Base-by-base conservation (phyloP, 2,329 filamentous ascomycete species). In the Macrophomina pseudophaseolina region DNA sequence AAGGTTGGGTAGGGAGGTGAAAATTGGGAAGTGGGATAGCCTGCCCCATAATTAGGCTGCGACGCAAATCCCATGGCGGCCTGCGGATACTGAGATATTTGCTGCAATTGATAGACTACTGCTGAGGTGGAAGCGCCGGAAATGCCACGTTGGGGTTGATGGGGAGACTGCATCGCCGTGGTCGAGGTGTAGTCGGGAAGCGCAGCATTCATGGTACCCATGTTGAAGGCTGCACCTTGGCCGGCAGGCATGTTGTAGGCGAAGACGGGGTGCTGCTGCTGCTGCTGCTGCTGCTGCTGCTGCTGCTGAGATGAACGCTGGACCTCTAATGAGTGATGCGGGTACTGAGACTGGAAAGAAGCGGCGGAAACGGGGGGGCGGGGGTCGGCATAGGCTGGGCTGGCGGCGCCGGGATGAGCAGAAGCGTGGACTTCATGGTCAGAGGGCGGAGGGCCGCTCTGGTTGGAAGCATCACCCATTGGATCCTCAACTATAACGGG, bases 391-490 rank as follows among this genome's bases (percentile, higher is more conserved):
- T 38, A 62, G 58, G 30, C 42, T n/a, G 48, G 62, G 35, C 44
- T 73, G 18, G 38, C 14, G 38, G 32, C 44, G n/a, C 14, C n/a
- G 38, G 38, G 38, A 5, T 65, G 40, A 40, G 42, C 33, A 30
- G 35, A 35, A 28, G 46, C 35, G 30, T 5, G 11, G 30, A 11
- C 32, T 44, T 28, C 58, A 62, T 49, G 58, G 66, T 72, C 75
- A 71, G 75, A 70, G 65, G 74, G 66, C 66, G 74, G 76, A 48
- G 72, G 68, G 70, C 71, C 71, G 42, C 73, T 68, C 51, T 73
- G 73, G 66, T 71, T 68, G 64, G 77, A 74, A 72, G 77, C 35
- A 70, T 80, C 78, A 65, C 78, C 78, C 79, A 80, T 80, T 68
- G 73, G 74, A 69, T 75, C 73, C 67, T 79, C 76, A 69, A 75